These are phyloP conservation scores for Medakamo hakoo DNA, from an alignment of 139 green algal genomes.

Conservation along the genomic window DNA sequence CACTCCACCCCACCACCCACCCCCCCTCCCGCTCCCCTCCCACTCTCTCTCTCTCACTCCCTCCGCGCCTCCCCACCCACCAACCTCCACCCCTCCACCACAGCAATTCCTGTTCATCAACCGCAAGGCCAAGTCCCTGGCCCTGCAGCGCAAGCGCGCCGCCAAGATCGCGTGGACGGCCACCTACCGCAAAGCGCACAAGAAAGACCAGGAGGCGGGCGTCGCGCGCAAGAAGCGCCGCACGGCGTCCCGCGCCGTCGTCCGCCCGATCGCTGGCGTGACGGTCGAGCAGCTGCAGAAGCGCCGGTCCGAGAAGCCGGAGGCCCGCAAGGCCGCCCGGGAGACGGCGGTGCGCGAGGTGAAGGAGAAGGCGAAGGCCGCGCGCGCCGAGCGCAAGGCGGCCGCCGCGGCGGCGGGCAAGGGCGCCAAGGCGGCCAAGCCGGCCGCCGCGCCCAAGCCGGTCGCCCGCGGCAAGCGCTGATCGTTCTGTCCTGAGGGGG, in stretches of 20 bases:
- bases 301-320: conserved; percentile 73
- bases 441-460: background rate
- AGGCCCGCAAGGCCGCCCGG: conserved; percentile 68
- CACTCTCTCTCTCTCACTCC: background rate
- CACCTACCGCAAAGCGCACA: conserved; percentile 90
- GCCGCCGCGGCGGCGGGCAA: conserved; percentile 4
- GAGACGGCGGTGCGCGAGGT: conserved; percentile 89
- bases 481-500: too few relatives aligned
- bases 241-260: conserved; percentile 30
- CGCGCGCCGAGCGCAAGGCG: conserved; percentile 57
- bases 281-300: conserved; percentile 90
- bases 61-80: background rate
- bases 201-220: conserved; percentile 71
- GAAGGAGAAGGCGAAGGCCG: conserved; percentile 92
- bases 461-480: background rate
- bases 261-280: conserved; percentile 65
- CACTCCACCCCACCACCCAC: too few relatives aligned
- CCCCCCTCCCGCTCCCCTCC: too few relatives aligned
- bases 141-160: conserved; percentile 77
- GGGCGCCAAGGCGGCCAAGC: conserved; percentile 15
- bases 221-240: conserved; percentile 78
- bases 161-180: conserved; percentile 94
- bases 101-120: conserved; percentile 92
- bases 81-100: conserved; percentile 5
- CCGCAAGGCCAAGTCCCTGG: conserved; percentile 82